Percentiles rank a stretch among this genome's conserved stretches.
Evolutionary conservation across 83 land plant species (phyloP).

Genomic region (Picea mariana): DNA sequence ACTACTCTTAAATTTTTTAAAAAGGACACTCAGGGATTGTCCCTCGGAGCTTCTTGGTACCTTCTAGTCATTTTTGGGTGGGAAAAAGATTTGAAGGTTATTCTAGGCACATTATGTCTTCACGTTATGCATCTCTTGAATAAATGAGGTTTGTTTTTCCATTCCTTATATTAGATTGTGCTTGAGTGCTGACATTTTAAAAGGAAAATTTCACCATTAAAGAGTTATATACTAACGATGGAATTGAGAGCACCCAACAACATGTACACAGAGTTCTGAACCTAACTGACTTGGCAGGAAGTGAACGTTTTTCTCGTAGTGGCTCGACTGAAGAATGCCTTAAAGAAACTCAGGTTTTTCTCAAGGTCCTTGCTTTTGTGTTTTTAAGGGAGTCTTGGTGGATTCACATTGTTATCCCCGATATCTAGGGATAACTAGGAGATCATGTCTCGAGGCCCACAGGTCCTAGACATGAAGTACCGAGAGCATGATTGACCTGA

Average conservation of each 20-base stretch:
- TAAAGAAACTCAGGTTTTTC: too few relatives aligned
- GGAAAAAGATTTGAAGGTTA: not conserved
- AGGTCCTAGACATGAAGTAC: too few relatives aligned
- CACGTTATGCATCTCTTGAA: too few relatives aligned
- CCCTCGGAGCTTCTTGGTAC: not conserved
- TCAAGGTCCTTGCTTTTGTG: too few relatives aligned
- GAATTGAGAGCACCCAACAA: not conserved
- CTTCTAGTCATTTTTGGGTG: not conserved
- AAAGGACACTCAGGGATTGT: not conserved
- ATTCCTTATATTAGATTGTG: not conserved
- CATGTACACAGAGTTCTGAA: too few relatives aligned
- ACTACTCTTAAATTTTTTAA: not conserved
- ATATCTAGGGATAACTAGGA: too few relatives aligned
- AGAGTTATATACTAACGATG: not conserved
- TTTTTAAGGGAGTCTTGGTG: not conserved
- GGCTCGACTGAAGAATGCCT: too few relatives aligned
- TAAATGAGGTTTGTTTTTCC: not conserved
- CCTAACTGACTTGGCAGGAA: too few relatives aligned
- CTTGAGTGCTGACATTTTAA: not conserved
- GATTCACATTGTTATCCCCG: not conserved
- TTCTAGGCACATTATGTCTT: not conserved
- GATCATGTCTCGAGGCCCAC: too few relatives aligned
- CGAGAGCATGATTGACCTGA: too few relatives aligned
- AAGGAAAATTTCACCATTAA: not conserved
- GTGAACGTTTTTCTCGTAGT: too few relatives aligned